Evolutionary conservation across 139 green algal species (phyloP).

Genomic region (Trebouxia sp.): DNA sequence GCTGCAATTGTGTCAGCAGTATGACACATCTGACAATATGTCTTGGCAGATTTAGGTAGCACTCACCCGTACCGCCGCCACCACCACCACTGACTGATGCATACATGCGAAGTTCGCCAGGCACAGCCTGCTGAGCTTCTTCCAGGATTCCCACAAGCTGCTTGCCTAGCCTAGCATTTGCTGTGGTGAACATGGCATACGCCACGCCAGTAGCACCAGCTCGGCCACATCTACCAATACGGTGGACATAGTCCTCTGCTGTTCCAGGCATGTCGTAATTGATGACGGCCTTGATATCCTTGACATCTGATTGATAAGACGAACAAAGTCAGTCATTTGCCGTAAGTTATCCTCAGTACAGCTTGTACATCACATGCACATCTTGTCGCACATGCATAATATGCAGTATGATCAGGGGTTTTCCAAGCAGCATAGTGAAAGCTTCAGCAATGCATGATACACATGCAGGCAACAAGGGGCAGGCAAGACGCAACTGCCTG

Average conservation of each 20-base stretch:
- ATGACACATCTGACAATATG: not conserved
- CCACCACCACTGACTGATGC: slow-evolving; percentile 45
- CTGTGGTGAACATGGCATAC: slow-evolving; percentile 86
- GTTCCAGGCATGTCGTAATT: slow-evolving; percentile 90
- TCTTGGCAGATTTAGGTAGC: not conserved
- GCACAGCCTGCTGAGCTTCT: slow-evolving; percentile 74
- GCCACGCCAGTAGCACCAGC: slow-evolving; percentile 66
- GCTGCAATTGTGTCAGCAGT: no score
- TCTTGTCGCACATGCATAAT: not conserved
- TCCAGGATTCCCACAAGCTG: slow-evolving; percentile 75
- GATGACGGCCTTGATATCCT: slow-evolving; percentile 89
- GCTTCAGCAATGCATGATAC: not conserved
- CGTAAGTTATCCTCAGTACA: no score
- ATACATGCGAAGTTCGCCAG: slow-evolving; percentile 50
- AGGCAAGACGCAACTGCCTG: slow-evolving; percentile 3
- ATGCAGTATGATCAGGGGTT: no score
- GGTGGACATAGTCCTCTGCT: slow-evolving; percentile 93
- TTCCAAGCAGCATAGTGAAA: no score
- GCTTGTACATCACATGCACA: not conserved
- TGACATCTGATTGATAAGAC: slow-evolving; percentile 91
- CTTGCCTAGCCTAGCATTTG: slow-evolving; percentile 68
- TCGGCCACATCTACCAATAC: slow-evolving; percentile 80
- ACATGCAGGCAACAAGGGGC: not conserved
- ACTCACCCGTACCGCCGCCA: slow-evolving; percentile 15
- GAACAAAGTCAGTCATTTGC: no score